phyloP scores from a whole-genome alignment of 2,329 filamentous ascomycete species.

The Neopestalotiopsis sp. region DNA sequence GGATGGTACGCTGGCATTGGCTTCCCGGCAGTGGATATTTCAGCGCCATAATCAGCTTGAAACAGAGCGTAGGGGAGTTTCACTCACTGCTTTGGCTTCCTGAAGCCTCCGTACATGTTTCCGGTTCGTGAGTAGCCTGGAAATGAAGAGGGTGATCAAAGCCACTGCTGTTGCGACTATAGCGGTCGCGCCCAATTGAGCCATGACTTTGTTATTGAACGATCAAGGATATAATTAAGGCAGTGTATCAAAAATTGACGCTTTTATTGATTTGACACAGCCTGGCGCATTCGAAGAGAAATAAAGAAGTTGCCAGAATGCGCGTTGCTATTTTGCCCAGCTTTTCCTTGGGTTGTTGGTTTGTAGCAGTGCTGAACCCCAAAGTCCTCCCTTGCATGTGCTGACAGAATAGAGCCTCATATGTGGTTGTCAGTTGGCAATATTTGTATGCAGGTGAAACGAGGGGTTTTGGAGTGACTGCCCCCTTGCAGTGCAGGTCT shows the following conservation, averaged over 20 bases:
- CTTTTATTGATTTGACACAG: neutral
- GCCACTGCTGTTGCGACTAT: neutral
- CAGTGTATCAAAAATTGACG: neutral
- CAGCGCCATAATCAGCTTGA: neutral
- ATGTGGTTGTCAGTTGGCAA: neutral
- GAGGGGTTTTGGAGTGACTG: neutral
- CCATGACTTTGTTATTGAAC: neutral
- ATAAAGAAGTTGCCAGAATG: neutral
- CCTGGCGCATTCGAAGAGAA: neutral
- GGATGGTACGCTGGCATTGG: slow-evolving; percentile 1
- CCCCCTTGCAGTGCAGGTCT: too few relatives aligned
- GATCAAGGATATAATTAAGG: neutral
- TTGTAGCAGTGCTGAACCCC: neutral
- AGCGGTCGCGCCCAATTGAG: neutral
- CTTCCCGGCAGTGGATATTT: neutral
- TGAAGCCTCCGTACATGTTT: neutral
- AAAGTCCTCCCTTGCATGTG: neutral
- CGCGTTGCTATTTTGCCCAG: neutral
- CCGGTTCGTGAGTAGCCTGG: neutral
- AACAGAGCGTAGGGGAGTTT: neutral
- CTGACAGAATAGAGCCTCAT: neutral
- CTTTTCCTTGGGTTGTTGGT: neutral
- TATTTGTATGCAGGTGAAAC: neutral
- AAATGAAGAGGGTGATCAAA: neutral
- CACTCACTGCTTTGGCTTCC: neutral